Evolutionary conservation across 176 grass and related monocot species (phyloP).

Genomic region (Triticum urartu): DNA sequence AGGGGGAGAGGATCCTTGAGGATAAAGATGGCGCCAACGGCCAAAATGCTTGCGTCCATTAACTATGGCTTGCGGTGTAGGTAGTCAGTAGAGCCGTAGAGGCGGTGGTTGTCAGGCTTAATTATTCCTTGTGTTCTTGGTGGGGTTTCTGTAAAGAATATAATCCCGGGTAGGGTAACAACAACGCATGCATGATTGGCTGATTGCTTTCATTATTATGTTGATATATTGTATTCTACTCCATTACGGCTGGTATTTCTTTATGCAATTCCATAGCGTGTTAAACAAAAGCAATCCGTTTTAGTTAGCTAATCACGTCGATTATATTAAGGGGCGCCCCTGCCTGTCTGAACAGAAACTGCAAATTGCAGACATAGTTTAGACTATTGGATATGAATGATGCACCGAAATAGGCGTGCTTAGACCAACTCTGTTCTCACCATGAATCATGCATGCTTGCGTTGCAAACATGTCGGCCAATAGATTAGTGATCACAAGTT

Average conservation of each 20-base stretch:
- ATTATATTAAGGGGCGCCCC: not conserved
- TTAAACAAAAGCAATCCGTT: not conserved
- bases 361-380: not conserved
- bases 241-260: not conserved
- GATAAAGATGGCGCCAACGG: slow-evolving; percentile 30
- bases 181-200: slow-evolving; percentile 1
- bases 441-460: not conserved
- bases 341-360: not conserved
- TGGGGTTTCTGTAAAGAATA: slow-evolving; percentile 26
- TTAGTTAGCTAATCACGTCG: not conserved
- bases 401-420: not conserved
- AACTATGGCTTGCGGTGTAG: slow-evolving; percentile 7
- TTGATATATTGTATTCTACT: not conserved
- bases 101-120: slow-evolving; percentile 33
- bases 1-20: slow-evolving; percentile 28
- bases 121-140: slow-evolving; percentile 50
- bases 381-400: not conserved
- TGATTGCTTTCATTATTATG: not conserved
- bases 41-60: slow-evolving; percentile 7
- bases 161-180: slow-evolving; percentile 5
- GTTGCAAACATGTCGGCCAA: slow-evolving; percentile 5
- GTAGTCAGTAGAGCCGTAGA: slow-evolving; percentile 19
- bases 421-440: slow-evolving; percentile 1
- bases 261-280: not conserved
- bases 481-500: slow-evolving; percentile 10